phyloP scores from a whole-genome alignment of 352 stramenopile species.

The Aphanomyces invadans region DNA sequence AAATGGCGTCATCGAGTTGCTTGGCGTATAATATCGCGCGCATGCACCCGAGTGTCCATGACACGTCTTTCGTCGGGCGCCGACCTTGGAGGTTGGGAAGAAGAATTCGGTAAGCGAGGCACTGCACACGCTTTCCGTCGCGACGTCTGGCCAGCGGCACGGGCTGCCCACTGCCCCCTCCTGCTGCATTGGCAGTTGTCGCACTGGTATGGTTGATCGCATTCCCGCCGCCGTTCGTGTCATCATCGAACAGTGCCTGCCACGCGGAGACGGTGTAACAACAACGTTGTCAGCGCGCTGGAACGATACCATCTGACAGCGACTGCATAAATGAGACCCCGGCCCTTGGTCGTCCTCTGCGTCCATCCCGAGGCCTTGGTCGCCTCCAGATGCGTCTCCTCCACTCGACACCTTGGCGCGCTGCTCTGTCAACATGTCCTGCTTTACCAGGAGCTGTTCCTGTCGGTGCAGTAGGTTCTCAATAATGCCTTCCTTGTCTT shows the following conservation, averaged over 20 bases:
- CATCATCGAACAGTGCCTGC: slow-evolving; percentile 1
- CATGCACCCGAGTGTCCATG: slow-evolving; percentile 87
- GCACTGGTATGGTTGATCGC: background rate
- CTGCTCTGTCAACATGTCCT: slow-evolving; percentile 41
- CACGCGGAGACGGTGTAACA: background rate
- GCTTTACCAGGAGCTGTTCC: slow-evolving; percentile 52
- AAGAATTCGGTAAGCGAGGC: slow-evolving; percentile 85
- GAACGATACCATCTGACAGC: slow-evolving; percentile 7
- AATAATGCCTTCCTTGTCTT: slow-evolving; percentile 56
- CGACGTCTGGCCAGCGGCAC: background rate
- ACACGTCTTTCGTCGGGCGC: slow-evolving; percentile 58
- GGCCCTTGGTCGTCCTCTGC: slow-evolving; percentile 16
- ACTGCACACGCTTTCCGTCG: slow-evolving; percentile 47
- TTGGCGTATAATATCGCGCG: slow-evolving; percentile 86
- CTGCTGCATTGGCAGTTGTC: background rate
- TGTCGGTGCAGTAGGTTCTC: slow-evolving; percentile 65
- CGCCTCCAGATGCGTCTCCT: slow-evolving; percentile 26
- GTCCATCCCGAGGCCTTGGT: slow-evolving; percentile 6
- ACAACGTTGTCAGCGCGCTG: background rate
- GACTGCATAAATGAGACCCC: background rate
- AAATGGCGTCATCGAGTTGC: slow-evolving; percentile 71
- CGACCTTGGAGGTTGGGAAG: slow-evolving; percentile 83
- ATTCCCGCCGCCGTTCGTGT: background rate
- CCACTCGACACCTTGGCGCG: background rate
- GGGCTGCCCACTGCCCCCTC: background rate